Evolutionary conservation across 164 flowering plant species (phyloP).

Genomic region (Tetracentron sinense): DNA sequence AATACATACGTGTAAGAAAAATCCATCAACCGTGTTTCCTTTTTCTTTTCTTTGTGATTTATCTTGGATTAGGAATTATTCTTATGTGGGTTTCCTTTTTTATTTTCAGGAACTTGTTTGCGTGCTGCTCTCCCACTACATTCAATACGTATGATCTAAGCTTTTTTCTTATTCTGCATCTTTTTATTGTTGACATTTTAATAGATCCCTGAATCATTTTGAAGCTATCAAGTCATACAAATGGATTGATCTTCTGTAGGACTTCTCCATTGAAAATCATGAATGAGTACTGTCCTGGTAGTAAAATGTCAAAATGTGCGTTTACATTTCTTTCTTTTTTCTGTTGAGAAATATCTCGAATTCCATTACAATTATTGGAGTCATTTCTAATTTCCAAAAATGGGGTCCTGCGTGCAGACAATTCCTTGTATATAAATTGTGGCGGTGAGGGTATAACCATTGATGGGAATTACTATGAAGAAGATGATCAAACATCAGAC

Average conservation of each 20-base stretch:
- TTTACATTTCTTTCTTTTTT: not conserved
- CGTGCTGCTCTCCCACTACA: not conserved
- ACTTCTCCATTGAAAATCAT: not conserved
- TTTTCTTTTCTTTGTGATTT: not conserved
- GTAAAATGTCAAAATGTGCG: not conserved
- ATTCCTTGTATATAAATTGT: conserved; percentile 14
- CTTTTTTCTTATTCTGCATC: not conserved
- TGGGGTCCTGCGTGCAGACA: conserved; percentile 9
- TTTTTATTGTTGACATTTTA: not conserved
- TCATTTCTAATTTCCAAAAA: not conserved
- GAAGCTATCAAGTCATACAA: not conserved
- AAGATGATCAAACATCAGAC: conserved; percentile 1
- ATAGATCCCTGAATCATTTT: not conserved
- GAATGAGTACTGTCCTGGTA: not conserved
- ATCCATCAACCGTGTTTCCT: not conserved
- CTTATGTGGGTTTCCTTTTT: not conserved
- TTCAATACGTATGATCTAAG: not conserved
- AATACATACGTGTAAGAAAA: not conserved
- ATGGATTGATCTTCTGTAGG: not conserved
- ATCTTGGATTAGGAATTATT: not conserved
- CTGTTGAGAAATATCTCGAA: not conserved
- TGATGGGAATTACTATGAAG: conserved; percentile 6
- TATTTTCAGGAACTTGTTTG: not conserved
- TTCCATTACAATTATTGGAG: too few species aligned
- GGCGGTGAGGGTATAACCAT: conserved; percentile 10